Percentiles rank a stretch among this genome's conserved stretches.
These are phyloP conservation scores for Microbotryomycetes sp. DNA, from an alignment of 1,284 basidiomycete species.

Conservation along the genomic window DNA sequence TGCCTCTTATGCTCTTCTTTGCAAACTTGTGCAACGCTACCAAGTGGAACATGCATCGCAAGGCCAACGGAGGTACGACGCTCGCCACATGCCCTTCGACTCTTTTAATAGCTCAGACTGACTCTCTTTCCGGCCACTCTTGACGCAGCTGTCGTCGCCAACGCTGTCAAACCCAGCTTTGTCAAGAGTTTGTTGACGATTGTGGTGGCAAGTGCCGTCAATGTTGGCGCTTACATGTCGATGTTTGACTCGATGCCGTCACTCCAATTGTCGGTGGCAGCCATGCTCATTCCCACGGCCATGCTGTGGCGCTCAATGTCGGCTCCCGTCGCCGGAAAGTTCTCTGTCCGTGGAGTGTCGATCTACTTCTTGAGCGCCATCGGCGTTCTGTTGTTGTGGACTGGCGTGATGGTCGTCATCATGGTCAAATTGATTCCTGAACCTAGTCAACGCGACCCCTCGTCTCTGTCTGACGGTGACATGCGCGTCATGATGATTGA, in stretches of 20 bases:
- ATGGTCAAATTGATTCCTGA: not conserved
- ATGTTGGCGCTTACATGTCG: conserved; percentile 1
- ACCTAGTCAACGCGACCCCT: not conserved
- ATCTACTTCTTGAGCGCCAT: conserved; percentile 16
- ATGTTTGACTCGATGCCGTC: conserved; percentile 6
- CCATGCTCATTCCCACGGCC: conserved; percentile 5
- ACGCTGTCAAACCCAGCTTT: not conserved
- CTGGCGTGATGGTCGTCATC: not conserved
- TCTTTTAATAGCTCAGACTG: not conserved
- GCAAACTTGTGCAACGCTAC: conserved; percentile 6
- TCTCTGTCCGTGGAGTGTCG: conserved; percentile 17
- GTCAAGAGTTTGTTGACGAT: too few relatives aligned
- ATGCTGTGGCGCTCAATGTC: conserved; percentile 16
- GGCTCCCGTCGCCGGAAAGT: not conserved
- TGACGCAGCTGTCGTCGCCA: not conserved
- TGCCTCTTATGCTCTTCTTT: conserved; percentile 3
- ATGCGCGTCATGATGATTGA: not conserved
- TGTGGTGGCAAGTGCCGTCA: conserved; percentile 18
- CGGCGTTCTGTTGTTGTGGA: conserved; percentile 4
- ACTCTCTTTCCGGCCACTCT: not conserved
- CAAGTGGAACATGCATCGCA: conserved; percentile 6
- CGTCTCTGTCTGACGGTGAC: not conserved
- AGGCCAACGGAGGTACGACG: conserved; percentile 4
- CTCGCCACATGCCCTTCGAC: not conserved
- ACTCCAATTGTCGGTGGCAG: not conserved